Evolutionary conservation across 2,329 filamentous ascomycete genomes (phyloP).

Genomic region (Hypoxylon sp.): DNA sequence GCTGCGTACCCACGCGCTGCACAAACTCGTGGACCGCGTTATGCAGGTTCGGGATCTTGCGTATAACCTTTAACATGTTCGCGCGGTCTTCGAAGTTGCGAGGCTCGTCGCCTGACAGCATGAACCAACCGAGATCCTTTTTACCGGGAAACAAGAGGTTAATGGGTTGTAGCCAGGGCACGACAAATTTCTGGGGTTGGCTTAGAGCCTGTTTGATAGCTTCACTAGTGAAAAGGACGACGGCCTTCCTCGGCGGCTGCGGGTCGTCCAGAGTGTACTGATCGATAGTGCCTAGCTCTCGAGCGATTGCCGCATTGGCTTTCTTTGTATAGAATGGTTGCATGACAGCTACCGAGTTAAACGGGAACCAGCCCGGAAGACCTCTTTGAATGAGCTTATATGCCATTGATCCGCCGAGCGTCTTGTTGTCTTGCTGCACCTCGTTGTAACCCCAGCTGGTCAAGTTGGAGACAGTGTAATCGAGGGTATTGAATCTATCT

Average conservation of each 20-base stretch:
- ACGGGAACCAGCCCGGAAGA: constrained; percentile 61
- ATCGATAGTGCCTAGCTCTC: constrained; percentile 57
- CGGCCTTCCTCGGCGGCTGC: constrained; percentile 53
- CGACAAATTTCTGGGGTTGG: constrained; percentile 54
- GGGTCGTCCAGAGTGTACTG: constrained; percentile 57
- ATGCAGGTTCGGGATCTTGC: constrained; percentile 55
- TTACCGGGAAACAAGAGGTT: constrained; percentile 56
- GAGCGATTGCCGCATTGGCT: constrained; percentile 58
- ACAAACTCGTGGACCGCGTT: constrained; percentile 55
- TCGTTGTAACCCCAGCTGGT: constrained; percentile 64
- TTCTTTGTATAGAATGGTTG: constrained; percentile 64
- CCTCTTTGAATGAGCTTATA: constrained; percentile 64
- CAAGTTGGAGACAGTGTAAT: constrained; percentile 59
- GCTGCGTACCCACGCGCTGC: constrained; percentile 55
- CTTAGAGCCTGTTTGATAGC: constrained; percentile 55
- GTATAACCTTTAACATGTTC: constrained; percentile 53
- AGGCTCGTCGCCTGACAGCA: constrained; percentile 57
- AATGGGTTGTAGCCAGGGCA: constrained; percentile 56
- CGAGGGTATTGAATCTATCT: constrained; percentile 71
- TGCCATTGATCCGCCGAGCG: constrained; percentile 60
- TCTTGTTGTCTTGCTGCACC: constrained; percentile 57
- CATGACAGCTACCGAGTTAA: constrained; percentile 62
- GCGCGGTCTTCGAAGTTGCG: constrained; percentile 54
- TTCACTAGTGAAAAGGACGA: constrained; percentile 50
- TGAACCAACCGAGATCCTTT: constrained; percentile 58